Evolutionary conservation across 2,329 filamentous ascomycete genomes (phyloP).

Genomic region (Massarina eburnea): DNA sequence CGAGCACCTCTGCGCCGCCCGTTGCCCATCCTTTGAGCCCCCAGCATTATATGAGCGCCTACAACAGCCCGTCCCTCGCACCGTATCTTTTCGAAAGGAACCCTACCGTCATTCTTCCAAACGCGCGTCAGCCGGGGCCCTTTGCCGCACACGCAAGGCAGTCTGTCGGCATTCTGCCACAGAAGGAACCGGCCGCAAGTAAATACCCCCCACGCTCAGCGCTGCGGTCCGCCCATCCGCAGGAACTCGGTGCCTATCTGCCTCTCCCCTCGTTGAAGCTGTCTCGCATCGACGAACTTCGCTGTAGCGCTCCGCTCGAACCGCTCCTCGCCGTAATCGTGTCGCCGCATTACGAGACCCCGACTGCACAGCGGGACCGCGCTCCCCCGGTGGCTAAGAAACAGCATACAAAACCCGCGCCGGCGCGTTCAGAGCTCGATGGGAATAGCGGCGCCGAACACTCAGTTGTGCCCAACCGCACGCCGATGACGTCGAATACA

Average conservation of each 20-base stretch:
- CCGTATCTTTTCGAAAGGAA: conserved; percentile 18
- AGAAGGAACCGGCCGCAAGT: not conserved
- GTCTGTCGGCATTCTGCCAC: conserved; percentile 6
- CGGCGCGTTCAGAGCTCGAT: conserved; percentile 38
- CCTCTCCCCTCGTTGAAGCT: conserved; percentile 34
- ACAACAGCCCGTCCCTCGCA: conserved; percentile 11
- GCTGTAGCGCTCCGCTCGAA: conserved; percentile 16
- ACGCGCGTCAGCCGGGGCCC: conserved; percentile 4
- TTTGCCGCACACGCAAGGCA: conserved; percentile 13
- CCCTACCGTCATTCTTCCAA: conserved; percentile 15
- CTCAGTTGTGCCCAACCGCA: conserved; percentile 38
- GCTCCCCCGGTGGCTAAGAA: conserved; percentile 31
- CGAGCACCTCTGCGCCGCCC: conserved; percentile 6
- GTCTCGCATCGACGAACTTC: conserved; percentile 31
- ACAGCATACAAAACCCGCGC: conserved; percentile 25
- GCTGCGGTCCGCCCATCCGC: conserved; percentile 9
- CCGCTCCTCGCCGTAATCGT: conserved; percentile 40
- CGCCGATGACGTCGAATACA: conserved; percentile 42
- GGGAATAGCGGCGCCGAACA: conserved; percentile 35
- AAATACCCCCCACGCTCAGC: conserved; percentile 6
- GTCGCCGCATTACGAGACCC: conserved; percentile 39
- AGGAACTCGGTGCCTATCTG: conserved; percentile 20
- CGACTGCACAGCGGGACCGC: conserved; percentile 30
- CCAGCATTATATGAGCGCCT: conserved; percentile 22
- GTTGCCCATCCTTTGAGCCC: not conserved